A percentile compares a stretch with the other conserved stretches of the same genome.
These are phyloP conservation scores for Penicillium salamii DNA, from an alignment of 495 filamentous ascomycete species.

Conservation along the genomic window DNA sequence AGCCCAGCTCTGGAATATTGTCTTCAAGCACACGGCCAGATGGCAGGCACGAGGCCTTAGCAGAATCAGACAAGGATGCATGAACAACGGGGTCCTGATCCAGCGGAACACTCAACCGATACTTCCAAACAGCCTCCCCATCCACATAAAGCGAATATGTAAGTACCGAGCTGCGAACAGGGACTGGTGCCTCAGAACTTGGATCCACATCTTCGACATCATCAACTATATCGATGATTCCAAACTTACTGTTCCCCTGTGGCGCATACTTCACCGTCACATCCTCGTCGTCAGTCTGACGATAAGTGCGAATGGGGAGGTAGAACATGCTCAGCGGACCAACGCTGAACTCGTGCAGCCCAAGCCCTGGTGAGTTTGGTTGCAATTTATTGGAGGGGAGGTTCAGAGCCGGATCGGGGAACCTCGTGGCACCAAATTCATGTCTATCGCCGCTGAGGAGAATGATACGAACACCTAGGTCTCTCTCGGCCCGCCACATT, in stretches of 20 bases:
- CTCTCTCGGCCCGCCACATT: constrained; percentile 77
- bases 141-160: constrained; percentile 83
- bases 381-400: constrained; percentile 20
- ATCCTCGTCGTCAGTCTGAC: constrained; percentile 73
- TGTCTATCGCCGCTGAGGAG: constrained; percentile 88
- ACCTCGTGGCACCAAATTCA: constrained; percentile 90
- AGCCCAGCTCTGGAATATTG: constrained; percentile 11
- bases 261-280: constrained; percentile 81
- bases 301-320: constrained; percentile 78
- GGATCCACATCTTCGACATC: constrained; percentile 53
- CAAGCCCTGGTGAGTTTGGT: constrained; percentile 37
- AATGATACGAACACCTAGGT: constrained; percentile 72
- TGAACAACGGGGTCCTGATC: background rate
- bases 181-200: constrained; percentile 18
- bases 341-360: constrained; percentile 83
- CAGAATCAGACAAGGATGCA: background rate
- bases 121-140: constrained; percentile 74
- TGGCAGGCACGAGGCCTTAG: constrained; percentile 8
- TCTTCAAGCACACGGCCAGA: constrained; percentile 33
- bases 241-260: constrained; percentile 87
- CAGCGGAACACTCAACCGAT: constrained; percentile 39
- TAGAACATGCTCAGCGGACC: constrained; percentile 93
- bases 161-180: constrained; percentile 49
- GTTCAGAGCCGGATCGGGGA: constrained; percentile 62
- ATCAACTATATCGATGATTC: constrained; percentile 77